Percentiles rank a stretch among this genome's conserved stretches.
These are phyloP conservation scores for Eucalyptus shirleyi DNA, from an alignment of 345 rosid species.

Conservation along the genomic window DNA sequence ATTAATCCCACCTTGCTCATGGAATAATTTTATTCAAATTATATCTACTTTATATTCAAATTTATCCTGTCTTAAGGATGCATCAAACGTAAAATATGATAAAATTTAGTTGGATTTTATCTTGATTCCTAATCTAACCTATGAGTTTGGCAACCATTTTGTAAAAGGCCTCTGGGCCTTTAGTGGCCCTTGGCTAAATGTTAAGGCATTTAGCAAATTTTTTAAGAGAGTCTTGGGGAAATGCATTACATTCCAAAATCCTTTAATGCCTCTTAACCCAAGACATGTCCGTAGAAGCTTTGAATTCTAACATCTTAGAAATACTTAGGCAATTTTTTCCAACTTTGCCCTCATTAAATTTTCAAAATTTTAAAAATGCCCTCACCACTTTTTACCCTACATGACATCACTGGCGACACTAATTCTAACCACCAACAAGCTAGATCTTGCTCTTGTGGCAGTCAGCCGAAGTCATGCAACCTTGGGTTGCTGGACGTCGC, in stretches of 20 bases:
- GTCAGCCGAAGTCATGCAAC: too few relatives aligned
- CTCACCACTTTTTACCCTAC: background rate
- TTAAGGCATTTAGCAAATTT: background rate
- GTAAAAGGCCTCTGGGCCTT: background rate
- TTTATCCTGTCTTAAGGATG: too few relatives aligned
- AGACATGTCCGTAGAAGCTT: background rate
- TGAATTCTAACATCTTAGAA: background rate
- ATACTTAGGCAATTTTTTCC: background rate
- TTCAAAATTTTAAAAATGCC: background rate
- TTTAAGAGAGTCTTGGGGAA: background rate
- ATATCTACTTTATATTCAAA: too few relatives aligned
- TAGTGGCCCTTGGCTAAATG: background rate
- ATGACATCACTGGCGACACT: background rate
- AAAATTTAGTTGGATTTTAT: too few relatives aligned
- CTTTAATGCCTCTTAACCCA: background rate
- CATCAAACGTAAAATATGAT: too few relatives aligned
- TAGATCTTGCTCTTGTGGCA: too few relatives aligned
- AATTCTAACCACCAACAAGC: too few relatives aligned
- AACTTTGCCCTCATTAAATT: background rate
- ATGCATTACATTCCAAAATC: background rate
- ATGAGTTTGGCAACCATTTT: background rate
- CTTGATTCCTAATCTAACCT: too few relatives aligned
- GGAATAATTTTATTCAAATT: too few relatives aligned
- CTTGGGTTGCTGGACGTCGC: too few relatives aligned
- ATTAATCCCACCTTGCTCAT: too few relatives aligned